These are phyloP conservation scores for Entonaema liquescens DNA, from an alignment of 495 filamentous ascomycete genomes.

Conservation along the genomic window DNA sequence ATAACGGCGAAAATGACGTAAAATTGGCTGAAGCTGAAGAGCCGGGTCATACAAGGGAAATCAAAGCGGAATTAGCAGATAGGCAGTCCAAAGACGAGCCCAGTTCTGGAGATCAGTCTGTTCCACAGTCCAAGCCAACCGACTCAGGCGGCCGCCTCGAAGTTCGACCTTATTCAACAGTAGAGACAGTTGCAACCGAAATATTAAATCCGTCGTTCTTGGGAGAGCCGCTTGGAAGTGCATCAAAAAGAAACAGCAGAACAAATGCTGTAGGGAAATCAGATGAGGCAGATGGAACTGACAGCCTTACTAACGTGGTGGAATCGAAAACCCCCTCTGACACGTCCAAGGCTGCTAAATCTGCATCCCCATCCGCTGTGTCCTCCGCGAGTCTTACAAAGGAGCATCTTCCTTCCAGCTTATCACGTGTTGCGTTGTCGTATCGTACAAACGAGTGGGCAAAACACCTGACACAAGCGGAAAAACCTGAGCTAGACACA, in stretches of 20 bases:
- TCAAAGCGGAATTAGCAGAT: conserved; percentile 41
- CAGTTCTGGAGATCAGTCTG: background rate
- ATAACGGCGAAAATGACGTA: conserved; percentile 45
- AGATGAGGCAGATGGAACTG: conserved; percentile 27
- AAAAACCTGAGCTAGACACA: conserved; percentile 75
- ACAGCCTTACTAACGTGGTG: conserved; percentile 7
- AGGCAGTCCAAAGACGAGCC: conserved; percentile 10
- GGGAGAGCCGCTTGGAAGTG: conserved; percentile 17
- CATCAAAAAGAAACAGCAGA: conserved; percentile 34
- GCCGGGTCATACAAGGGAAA: conserved; percentile 27
- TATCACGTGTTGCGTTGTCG: conserved; percentile 78
- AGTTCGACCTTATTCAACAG: conserved; percentile 35
- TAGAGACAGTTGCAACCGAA: conserved; percentile 42
- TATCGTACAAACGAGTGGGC: conserved; percentile 98
- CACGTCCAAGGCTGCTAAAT: conserved; percentile 44
- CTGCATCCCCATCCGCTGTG: conserved; percentile 47
- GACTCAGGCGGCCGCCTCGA: conserved; percentile 2
- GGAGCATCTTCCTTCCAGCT: conserved; percentile 59
- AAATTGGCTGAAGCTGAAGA: conserved; percentile 12
- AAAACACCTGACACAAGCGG: conserved; percentile 83
- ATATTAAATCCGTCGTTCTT: conserved; percentile 33
- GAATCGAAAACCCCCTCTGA: conserved; percentile 32
- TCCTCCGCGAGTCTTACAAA: conserved; percentile 58
- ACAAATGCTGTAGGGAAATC: conserved; percentile 29
- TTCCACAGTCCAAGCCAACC: background rate